A percentile compares a stretch with the other conserved stretches of the same genome.
These are phyloP conservation scores for Sclerotinia nivalis DNA, from an alignment of 2,329 filamentous ascomycete genomes.

Conservation along the genomic window DNA sequence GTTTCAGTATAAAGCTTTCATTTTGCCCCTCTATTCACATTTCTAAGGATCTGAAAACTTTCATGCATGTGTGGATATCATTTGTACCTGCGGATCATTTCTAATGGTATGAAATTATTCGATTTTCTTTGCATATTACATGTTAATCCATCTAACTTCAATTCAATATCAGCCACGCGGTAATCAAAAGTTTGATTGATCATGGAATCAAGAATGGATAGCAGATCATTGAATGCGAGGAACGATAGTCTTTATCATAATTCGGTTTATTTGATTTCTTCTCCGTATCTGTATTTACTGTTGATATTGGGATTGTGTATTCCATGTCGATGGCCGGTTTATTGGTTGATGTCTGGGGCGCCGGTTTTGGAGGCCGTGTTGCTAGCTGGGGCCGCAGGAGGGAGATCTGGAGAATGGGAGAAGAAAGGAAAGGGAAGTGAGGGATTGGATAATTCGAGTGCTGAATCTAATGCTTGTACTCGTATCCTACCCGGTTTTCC, in stretches of 20 bases:
- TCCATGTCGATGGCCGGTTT: slow-evolving; percentile 34
- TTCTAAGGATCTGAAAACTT: background rate
- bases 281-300: background rate
- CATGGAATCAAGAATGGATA: background rate
- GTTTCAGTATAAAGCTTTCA: background rate
- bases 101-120: no score
- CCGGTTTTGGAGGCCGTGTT: slow-evolving; percentile 43
- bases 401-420: slow-evolving; percentile 37
- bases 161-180: no score
- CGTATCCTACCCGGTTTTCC: slow-evolving; percentile 48
- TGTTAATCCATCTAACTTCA: no score
- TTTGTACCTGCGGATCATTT: no score
- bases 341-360: slow-evolving; percentile 47
- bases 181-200: background rate
- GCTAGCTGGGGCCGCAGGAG: background rate
- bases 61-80: background rate
- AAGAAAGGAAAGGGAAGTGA: background rate
- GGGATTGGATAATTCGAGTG: background rate
- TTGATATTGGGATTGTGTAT: background rate
- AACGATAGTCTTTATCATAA: background rate
- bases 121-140: no score
- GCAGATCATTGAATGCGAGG: no score
- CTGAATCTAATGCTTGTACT: background rate
- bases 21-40: background rate
- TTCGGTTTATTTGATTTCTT: background rate